Base-by-base conservation (phyloP, 306 rosid genomes). In the Leucaena leucocephala region DNA sequence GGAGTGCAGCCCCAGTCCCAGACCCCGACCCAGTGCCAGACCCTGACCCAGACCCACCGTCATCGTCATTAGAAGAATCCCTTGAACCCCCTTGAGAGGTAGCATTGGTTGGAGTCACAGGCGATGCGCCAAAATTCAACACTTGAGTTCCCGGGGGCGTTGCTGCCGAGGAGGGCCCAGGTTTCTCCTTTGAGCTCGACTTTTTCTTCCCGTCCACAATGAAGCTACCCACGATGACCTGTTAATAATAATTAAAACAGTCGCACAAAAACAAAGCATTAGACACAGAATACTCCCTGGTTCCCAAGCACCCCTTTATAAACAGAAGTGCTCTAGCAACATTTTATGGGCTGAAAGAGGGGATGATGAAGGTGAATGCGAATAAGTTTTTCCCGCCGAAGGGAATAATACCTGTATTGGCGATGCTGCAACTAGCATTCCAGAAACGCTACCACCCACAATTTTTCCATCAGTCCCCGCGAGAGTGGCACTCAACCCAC, bases 201-300 rank as follows among this genome's bases (percentile, higher is more conserved):
- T 89, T 89, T 76, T 86, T 90, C 66, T 86, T 91, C 66, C 86
- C 90, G 4, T 87, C 93, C 52, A 67, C 85, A 35, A 88, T 50
- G 75, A 93, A 93, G 83, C 94, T 86, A 57, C 94, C 98, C 73
- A 91, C 84, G 48, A 90, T 82, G 57, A 93, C 87, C 98, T 95
- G 96, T 70, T 15, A 76, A 73, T 76, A 61, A 70, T 74, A 55
- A 70, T 76, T 79, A 8, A 74, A 62, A n/a, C 27, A 15, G 79
- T 57, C 42, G 68, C 43, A 76, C 34, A 78, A 70, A 67, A 19
- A 16, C 15, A 65, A 50, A 14, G 68, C 68, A 57, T 66, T 48
- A 19, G 33, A 62, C 68, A 61, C 46, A 52, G 68, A 27, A 27
- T 27, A 27, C 27, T 27, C 27, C 27, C 27, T 27, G 1, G 27